phyloP scores from a whole-genome alignment of 1,284 basidiomycete species.

The Microbotryum saponariae region DNA sequence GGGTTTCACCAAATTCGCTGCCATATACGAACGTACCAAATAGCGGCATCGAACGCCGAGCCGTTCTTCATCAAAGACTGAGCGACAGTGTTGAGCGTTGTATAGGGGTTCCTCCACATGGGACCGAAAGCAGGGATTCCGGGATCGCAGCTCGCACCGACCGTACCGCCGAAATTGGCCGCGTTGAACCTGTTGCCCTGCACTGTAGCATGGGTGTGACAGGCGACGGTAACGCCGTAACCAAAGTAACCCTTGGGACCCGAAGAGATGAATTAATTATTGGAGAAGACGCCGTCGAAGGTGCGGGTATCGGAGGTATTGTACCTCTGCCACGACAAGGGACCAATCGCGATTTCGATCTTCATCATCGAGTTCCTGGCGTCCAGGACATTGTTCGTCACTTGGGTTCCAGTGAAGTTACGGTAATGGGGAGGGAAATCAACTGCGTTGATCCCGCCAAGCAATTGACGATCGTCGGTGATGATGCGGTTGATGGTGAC shows the following conservation, averaged over 20 bases:
- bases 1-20: too few species aligned
- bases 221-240: slow-evolving; percentile 22
- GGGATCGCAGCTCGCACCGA: not conserved
- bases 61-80: too few species aligned
- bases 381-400: slow-evolving; percentile 1
- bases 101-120: too few species aligned
- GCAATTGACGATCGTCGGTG: not conserved
- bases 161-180: slow-evolving; percentile 27
- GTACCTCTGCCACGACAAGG: slow-evolving; percentile 44
- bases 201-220: slow-evolving; percentile 10
- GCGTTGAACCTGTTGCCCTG: slow-evolving; percentile 18
- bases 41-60: too few species aligned
- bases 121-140: not conserved
- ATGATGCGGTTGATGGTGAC: slow-evolving; percentile 60
- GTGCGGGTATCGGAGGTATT: slow-evolving; percentile 36
- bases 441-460: slow-evolving; percentile 17
- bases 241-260: slow-evolving; percentile 29
- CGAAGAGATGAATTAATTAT: slow-evolving; percentile 51
- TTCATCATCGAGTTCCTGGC: slow-evolving; percentile 38
- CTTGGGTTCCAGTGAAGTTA: not conserved
- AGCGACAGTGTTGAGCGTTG: too few species aligned
- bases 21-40: too few species aligned
- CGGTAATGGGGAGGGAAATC: slow-evolving; percentile 6
- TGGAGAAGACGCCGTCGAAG: slow-evolving; percentile 51
- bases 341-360: slow-evolving; percentile 44